phyloP scores from a whole-genome alignment of 83 land plant genomes.

The Picea abies region DNA sequence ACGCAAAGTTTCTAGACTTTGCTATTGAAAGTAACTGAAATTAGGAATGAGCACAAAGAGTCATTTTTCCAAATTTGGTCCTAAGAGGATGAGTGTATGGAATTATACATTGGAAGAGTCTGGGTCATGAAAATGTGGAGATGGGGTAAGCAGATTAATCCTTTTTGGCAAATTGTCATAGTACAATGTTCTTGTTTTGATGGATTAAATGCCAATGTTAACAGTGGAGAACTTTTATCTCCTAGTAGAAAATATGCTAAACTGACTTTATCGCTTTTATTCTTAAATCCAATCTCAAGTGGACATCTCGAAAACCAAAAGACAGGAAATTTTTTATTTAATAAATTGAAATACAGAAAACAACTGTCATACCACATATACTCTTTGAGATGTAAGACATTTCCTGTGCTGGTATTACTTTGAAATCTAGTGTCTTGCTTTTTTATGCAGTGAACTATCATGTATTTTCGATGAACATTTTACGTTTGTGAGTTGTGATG shows the following conservation, averaged over 20 bases:
- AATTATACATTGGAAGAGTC: not conserved
- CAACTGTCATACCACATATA: not conserved
- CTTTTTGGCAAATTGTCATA: not conserved
- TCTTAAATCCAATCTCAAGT: not conserved
- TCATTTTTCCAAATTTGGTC: not conserved
- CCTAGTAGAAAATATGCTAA: not conserved
- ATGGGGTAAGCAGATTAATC: not conserved
- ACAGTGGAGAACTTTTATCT: not conserved
- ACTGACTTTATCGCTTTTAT: not conserved
- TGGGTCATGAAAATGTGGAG: not conserved
- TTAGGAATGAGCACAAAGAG: too few species aligned
- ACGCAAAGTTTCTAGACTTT: too few species aligned
- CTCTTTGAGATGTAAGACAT: not conserved
- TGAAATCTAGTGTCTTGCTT: not conserved
- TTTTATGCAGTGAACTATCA: too few species aligned
- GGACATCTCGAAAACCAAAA: not conserved
- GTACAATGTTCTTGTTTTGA: conserved; percentile 1
- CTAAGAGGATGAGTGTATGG: not conserved
- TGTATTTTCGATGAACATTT: not conserved
- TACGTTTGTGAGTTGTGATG: not conserved
- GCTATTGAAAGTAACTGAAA: too few species aligned
- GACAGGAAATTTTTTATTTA: not conserved
- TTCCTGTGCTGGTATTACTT: not conserved
- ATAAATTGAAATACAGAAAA: not conserved
- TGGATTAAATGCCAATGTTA: not conserved